Base-by-base conservation (phyloP, 352 stramenopile genomes). In the Blastocystis sp. region DNA sequence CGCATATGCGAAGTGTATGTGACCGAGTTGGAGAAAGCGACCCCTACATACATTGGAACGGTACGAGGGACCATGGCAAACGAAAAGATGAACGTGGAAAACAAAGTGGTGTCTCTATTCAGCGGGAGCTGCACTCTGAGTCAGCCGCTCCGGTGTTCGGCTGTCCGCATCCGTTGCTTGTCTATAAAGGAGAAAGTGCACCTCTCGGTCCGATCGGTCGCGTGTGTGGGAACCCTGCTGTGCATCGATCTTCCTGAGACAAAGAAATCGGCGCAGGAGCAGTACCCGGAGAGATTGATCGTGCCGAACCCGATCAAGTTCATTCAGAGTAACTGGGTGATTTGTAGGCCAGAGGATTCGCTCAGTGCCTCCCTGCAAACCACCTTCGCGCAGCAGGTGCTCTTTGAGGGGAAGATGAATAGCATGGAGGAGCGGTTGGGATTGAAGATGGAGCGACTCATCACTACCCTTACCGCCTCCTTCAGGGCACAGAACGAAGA, bases 1-100 rank as follows among this genome's bases (percentile, higher is more conserved):
- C 48, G 71, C 4, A 81, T 81, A 38, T 81, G 71, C 28, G 71
- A 81, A 60, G 52, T 81, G 28, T 81, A 81, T 38, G 54, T 66
- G 34, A 21, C 43, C n/a, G 71, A 81, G 21, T 54, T 66, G 34
- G 38, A 19, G 14, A 81, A 64, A 42, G 11, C 48, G 48, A 81
- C 42, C 17, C 54, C 54, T 24, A 54, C 45, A 34, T 81, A 81
- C 43, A n/a, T 81, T 64, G 57, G 48, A 66, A 81, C 71, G 17
- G 52, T 63, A n/a, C 71, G 71, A 43, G 64, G 48, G n/a, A 28
- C 57, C 24, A 6, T 21, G 28, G 21, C 54, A 17, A 54, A 65
- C 43, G 21, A 65, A 59, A 48, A 9, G 40, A 19, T 81, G 28
- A 38, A 54, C 19, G 24, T 68, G n/a, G 28, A 81, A 11, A 11